Evolutionary conservation across 2,329 filamentous ascomycete species (phyloP).

Genomic region (Aspergillus udagawae): DNA sequence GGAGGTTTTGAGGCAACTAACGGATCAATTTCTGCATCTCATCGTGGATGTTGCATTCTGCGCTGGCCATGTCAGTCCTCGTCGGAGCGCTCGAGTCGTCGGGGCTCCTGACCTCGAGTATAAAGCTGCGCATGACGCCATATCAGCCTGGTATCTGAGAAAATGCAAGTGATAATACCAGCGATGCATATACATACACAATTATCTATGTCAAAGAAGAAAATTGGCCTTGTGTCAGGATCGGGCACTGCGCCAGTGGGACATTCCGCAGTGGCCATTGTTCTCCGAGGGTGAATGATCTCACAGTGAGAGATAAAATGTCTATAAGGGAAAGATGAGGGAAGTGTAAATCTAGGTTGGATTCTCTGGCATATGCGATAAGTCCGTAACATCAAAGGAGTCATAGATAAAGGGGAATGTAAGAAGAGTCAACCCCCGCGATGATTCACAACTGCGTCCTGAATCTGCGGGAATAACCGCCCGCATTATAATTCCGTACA

Average conservation of each 20-base stretch:
- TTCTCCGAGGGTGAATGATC: slow-evolving; percentile 9
- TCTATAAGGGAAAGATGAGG: neutral
- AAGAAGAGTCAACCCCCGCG: neutral
- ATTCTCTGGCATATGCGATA: neutral
- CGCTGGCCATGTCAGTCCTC: slow-evolving; percentile 11
- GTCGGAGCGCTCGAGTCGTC: neutral
- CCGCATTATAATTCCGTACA: slow-evolving; percentile 3
- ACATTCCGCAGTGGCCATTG: slow-evolving; percentile 16
- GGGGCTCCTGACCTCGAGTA: slow-evolving; percentile 63
- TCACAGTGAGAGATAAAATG: slow-evolving; percentile 1
- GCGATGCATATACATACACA: slow-evolving; percentile 55
- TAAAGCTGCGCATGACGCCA: slow-evolving; percentile 57
- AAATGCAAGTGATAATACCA: neutral
- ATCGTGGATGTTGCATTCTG: slow-evolving; percentile 76
- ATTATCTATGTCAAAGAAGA: slow-evolving; percentile 95
- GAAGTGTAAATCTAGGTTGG: neutral
- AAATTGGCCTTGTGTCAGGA: slow-evolving; percentile 49
- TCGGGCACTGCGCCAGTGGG: slow-evolving; percentile 24
- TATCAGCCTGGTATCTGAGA: slow-evolving; percentile 9
- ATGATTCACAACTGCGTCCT: slow-evolving; percentile 1
- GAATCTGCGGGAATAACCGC: neutral
- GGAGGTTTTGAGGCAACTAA: slow-evolving; percentile 35
- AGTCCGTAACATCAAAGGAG: neutral
- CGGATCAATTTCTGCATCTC: slow-evolving; percentile 81
- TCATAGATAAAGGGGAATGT: neutral